Evolutionary conservation across 2,329 filamentous ascomycete species (phyloP), one percentile per base, ranked within the genome.

Genomic region (Ophiocordyceps camponoti-rufipedis): DNA sequence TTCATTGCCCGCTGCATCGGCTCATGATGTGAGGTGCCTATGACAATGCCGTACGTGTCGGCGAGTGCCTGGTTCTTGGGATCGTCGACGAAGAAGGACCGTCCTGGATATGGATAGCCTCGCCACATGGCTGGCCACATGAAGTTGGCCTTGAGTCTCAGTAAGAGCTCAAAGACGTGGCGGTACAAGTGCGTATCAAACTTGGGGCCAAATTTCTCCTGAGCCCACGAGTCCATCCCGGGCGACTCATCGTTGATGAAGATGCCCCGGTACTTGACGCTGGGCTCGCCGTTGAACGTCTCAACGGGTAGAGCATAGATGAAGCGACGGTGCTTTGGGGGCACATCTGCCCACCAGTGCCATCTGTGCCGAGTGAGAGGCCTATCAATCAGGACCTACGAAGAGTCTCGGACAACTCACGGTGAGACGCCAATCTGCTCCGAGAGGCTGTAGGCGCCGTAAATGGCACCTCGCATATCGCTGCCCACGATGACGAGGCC

Each of bases 41-140:
- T 71, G 3, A 80, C 74, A 39, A 82, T 74, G 2, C 74, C 77
- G 48, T 77, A 80, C 46, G 71, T 69, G 46, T 82, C 72, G 0
- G 78, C 78, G 5, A 76, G 63, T 3, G 67, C 64, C 49, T 78
- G 72, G 42, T 72, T 81, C 7, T 66, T 60, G 0, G 68, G 62
- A 44, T 82, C 77, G 43, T 81, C 78, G 0, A 74, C 68, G 51
- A 75, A 74, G 59, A 82, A 81, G 50, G 73, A 74, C 33, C 69
- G 69, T 9, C 66, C 66, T 0, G 66, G 67, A 4, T 62, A 61
- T 2, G 66, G 66, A 35, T 63, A 65, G 12, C 60, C 64, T 6
- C 71, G 69, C 75, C 78, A 82, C 70, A 76, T 76, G 0, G 78
- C 75, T 0, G 77, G 78, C 78, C 78, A 82, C 45, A 82, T 61